Conservation (phyloP, 2,329 filamentous ascomycete species). For the Botrytis porri region DNA sequence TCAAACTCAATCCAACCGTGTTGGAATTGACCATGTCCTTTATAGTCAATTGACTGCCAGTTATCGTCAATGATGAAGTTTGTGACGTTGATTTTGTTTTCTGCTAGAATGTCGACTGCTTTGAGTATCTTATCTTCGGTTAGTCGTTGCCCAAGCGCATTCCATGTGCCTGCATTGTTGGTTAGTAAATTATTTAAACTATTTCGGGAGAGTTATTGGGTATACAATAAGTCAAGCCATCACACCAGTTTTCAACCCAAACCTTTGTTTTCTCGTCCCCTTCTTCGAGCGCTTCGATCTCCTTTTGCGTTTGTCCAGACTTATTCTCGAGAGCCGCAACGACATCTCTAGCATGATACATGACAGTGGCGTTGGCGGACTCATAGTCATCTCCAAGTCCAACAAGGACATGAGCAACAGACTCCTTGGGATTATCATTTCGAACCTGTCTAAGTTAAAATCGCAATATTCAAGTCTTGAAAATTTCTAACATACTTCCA, state of each 20-base stretch:
- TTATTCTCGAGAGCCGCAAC: slow-evolving; percentile 47
- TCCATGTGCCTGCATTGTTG: slow-evolving; percentile 70
- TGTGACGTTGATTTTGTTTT: slow-evolving; percentile 71
- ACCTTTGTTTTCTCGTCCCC: slow-evolving; percentile 47
- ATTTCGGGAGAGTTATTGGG: background rate
- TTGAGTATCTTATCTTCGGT: slow-evolving; percentile 76
- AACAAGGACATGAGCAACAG: slow-evolving; percentile 62
- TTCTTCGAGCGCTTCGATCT: slow-evolving; percentile 47
- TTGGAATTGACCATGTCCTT: slow-evolving; percentile 51
- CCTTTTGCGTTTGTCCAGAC: slow-evolving; percentile 45
- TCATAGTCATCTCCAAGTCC: slow-evolving; percentile 73
- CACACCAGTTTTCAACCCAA: slow-evolving; percentile 87
- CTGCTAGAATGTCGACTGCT: slow-evolving; percentile 68
- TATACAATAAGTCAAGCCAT: slow-evolving; percentile 81
- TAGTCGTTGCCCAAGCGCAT: slow-evolving; percentile 78
- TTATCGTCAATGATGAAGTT: slow-evolving; percentile 96
- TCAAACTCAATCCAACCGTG: slow-evolving; percentile 80
- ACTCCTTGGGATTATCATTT: slow-evolving; percentile 62
- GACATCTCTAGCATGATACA: slow-evolving; percentile 80
- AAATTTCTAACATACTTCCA: slow-evolving; percentile 51
- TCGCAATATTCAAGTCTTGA: background rate
- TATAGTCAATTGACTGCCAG: slow-evolving; percentile 74
- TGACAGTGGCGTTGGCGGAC: slow-evolving; percentile 70
- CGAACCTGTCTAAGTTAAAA: slow-evolving; percentile 44
- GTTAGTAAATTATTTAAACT: background rate